phyloP scores from a whole-genome alignment of 345 rosid genomes.

The Rhodamnia rubescens region DNA sequence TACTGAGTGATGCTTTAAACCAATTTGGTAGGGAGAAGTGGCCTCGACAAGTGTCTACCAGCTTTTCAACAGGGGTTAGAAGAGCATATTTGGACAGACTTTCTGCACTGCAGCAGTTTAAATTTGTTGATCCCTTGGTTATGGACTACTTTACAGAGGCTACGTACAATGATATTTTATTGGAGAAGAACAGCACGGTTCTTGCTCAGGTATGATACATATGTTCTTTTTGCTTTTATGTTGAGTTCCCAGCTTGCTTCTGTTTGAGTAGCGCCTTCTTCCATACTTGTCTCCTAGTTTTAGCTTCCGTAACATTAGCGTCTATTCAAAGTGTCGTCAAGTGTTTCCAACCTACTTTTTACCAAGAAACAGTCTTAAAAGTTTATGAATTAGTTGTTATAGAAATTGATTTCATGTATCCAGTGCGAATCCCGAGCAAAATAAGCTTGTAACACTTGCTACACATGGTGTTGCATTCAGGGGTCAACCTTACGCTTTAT shows the following conservation, averaged over 20 bases:
- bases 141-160: conserved; percentile 6
- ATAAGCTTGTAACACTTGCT: not conserved
- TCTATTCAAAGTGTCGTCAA: not conserved
- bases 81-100: conserved; percentile 34
- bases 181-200: conserved; percentile 24
- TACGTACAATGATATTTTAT: conserved; percentile 17
- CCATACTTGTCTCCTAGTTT: not conserved
- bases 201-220: conserved; percentile 32
- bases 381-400: not conserved
- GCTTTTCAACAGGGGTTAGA: conserved; percentile 21
- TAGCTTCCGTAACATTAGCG: not conserved
- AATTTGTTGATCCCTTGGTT: conserved; percentile 38
- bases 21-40: conserved; percentile 27
- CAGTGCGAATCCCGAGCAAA: not conserved
- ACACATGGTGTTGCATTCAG: conserved; percentile 7
- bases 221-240: not conserved
- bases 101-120: conserved; percentile 34
- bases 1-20: not conserved
- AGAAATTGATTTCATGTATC: not conserved
- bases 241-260: not conserved
- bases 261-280: not conserved
- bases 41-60: conserved; percentile 18
- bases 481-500: conserved; percentile 20
- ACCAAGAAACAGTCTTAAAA: not conserved
- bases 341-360: not conserved